Base-by-base conservation (phyloP, 352 stramenopile genomes). In the Nothophytophthora sp. region DNA sequence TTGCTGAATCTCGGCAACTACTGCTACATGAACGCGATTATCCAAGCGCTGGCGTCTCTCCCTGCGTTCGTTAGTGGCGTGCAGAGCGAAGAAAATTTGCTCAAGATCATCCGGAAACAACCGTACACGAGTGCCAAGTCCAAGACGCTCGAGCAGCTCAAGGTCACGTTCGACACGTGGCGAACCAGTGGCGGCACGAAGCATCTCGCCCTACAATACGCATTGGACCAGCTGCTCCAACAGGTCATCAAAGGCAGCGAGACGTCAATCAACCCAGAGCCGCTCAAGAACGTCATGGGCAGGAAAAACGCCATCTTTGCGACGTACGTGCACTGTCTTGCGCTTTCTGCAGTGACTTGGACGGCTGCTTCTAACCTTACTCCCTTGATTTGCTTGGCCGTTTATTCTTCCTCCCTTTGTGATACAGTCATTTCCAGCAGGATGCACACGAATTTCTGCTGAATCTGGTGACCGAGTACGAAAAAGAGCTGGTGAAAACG, bases 11-110 rank as follows among this genome's bases (percentile, higher is more conserved):
- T 99, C 13, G 96, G 96, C 45, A 93, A 96, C 52, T 93, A 88
- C 49, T 96, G 86, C 64, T 96, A 96, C 58, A 95, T 99, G 76
- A 99, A 99, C 63, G 86, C 88, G 11, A 98, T 98, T 19, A 53
- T 98, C 9, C 86, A 96, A 42, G 75, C 86, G 2, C 53, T 96
- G 12, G 70, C 83, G 12, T 68, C 70, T n/a, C 43, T 96, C 27
- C 79, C 81, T 19, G 80, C 73, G 5, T 96, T 96, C 44, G 54
- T 78, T 8, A 47, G 52, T 6, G 59, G 59, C 40, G 32, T 89
- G 13, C 60, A 78, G 46, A 65, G 81, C 10, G 67, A 86, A 35
- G 79, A 87, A 8, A 82, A 72, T 44, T 23, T 91, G 13, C 20
- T 90, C 12, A 65, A 60, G 20, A 63, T 88, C 10, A 84, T 93